Base-by-base conservation (phyloP, 2,329 filamentous ascomycete genomes). In the Botryosphaeria dothidea region DNA sequence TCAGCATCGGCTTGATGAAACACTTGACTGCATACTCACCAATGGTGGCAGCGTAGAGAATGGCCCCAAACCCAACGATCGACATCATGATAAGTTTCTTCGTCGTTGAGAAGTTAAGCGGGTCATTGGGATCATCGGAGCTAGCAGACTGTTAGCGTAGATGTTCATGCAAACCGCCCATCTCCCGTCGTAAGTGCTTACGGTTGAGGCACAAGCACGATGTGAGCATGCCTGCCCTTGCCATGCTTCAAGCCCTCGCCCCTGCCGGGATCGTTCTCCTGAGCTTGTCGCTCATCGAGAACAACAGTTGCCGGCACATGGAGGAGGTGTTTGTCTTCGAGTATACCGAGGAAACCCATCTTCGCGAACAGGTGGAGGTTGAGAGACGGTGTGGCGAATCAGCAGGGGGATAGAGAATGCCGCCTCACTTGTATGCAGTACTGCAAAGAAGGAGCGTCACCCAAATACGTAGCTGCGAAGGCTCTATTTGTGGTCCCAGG, bases 221-320 rank as follows among this genome's bases (percentile, higher is more conserved):
- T 73, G 56, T 76, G 69, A 43, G 73, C 67, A 69, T 75, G 67
- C 66, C 69, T 75, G 31, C 73, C 74, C 15, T 68, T 73, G 45
- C 73, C 73, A 61, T 74, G 73, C 68, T 75, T 76, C 64, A 76
- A 49, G 4, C 67, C 71, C 29, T 69, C 69, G 15, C 34, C 36
- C 2, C 52, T 31, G 36, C 69, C 68, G 6, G 68, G 65, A 11
- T 69, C 68, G 15, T 62, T 62, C 5, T 58, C 67, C 21, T 65
- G 51, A 49, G 68, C 56, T 17, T 71, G 58, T 46, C 72, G 67
- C 57, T 74, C 74, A 23, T 69, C 73, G 23, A 76, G 67, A 17
- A 74, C 67, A n/a, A 76, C 73, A 3, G 73, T 76, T 21, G 73
- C 74, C 9, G 74, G 74, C 4, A 76, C 74, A 71, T 75, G 73